Evolutionary conservation across 306 rosid species (phyloP).

Genomic region (Lablab purpureus): DNA sequence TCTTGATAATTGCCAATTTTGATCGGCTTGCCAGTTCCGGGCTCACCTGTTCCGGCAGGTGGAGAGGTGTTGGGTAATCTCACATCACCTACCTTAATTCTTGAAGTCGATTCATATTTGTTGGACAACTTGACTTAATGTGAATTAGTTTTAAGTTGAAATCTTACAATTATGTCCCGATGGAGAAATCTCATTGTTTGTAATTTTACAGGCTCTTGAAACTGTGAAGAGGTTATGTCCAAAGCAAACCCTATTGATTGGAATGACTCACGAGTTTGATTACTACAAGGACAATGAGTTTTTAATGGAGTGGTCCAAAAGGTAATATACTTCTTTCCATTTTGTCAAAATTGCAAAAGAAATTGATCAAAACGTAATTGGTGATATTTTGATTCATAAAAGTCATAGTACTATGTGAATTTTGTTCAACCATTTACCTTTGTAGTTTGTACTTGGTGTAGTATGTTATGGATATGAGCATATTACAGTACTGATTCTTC

Average conservation of each 20-base stretch:
- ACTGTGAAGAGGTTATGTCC: slow-evolving; percentile 84
- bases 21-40: no score
- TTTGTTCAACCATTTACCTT: slow-evolving; percentile 8
- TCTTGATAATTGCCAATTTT: no score
- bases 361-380: slow-evolving; percentile 6
- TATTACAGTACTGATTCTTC: slow-evolving; percentile 28
- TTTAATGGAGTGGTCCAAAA: slow-evolving; percentile 76
- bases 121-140: no score
- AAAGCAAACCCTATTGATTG: slow-evolving; percentile 71
- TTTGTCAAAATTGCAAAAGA: slow-evolving; percentile 25
- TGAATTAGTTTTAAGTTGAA: no score
- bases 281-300: slow-evolving; percentile 78
- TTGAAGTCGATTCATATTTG: not conserved
- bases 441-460: slow-evolving; percentile 4
- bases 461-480: slow-evolving; percentile 15
- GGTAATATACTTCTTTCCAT: slow-evolving; percentile 61
- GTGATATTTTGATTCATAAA: slow-evolving; percentile 7
- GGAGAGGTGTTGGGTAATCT: no score
- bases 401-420: not conserved
- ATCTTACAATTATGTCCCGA: not conserved
- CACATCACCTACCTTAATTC: no score
- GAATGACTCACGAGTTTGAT: slow-evolving; percentile 86
- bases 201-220: slow-evolving; percentile 75
- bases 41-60: no score
- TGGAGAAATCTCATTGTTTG: slow-evolving; percentile 24